Conservation (phyloP, 108 stramenopile species). For the Cyclotella distinguenda region DNA sequence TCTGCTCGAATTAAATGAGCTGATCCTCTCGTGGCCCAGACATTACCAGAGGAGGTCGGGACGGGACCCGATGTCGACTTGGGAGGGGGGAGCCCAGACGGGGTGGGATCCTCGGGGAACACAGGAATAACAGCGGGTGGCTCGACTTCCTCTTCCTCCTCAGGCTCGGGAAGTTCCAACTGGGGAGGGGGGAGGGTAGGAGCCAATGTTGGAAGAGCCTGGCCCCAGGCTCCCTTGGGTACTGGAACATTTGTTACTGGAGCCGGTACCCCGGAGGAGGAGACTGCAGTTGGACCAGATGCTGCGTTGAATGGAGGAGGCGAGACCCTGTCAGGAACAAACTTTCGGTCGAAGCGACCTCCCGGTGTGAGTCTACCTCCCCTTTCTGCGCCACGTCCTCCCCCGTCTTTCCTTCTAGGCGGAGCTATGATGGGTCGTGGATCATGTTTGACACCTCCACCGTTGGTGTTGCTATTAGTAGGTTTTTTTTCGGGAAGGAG, state of each 20-base stretch:
- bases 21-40: slow-evolving; percentile 87
- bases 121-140: slow-evolving; percentile 22
- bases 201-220: slow-evolving; percentile 24
- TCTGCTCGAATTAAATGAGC: slow-evolving; percentile 82
- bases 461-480: too few relatives aligned
- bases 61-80: slow-evolving; percentile 14
- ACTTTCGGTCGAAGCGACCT: slow-evolving; percentile 42
- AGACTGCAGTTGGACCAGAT: slow-evolving; percentile 24
- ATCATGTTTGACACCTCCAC: too few relatives aligned
- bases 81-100: slow-evolving; percentile 45
- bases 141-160: too few relatives aligned
- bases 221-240: slow-evolving; percentile 71
- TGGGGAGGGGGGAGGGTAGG: background rate
- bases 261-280: slow-evolving; percentile 40
- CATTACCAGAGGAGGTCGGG: slow-evolving; percentile 64
- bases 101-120: slow-evolving; percentile 51
- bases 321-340: slow-evolving; percentile 16
- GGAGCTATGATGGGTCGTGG: slow-evolving; percentile 16
- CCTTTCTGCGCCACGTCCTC: too few relatives aligned
- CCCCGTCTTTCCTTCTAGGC: slow-evolving; percentile 2
- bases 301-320: background rate
- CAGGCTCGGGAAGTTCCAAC: too few relatives aligned
- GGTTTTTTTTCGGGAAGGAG: background rate
- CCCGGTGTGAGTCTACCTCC: too few relatives aligned
- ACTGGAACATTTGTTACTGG: slow-evolving; percentile 49